Evolutionary conservation across 768 basidiomycete genomes (phyloP).

Genomic region (Glaciozyma martinii): DNA sequence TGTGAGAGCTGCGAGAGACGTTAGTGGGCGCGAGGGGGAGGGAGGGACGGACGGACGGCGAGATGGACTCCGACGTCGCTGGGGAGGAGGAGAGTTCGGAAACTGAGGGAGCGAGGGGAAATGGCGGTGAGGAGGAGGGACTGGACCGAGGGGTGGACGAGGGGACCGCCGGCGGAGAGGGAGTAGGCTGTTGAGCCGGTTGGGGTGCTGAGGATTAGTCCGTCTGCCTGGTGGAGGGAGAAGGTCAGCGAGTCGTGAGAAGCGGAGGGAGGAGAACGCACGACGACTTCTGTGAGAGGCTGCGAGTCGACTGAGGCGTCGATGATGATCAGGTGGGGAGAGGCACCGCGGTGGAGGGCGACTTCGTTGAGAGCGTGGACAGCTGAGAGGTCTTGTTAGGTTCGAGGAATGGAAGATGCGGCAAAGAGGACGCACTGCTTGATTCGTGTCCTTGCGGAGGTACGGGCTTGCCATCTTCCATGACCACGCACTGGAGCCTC

Average conservation of each 20-base stretch:
- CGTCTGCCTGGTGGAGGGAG: slow-evolving; percentile 1
- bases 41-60: slow-evolving; percentile 40
- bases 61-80: slow-evolving; percentile 40
- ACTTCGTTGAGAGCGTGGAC: slow-evolving; percentile 99
- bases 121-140: slow-evolving; percentile 92
- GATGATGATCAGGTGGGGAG: slow-evolving; percentile 83
- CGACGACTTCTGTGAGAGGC: slow-evolving; percentile 89
- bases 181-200: slow-evolving; percentile 97
- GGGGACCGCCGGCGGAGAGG: slow-evolving; percentile 87
- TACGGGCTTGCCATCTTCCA: slow-evolving; percentile 51
- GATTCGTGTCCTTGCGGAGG: background rate
- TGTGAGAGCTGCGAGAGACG: slow-evolving; percentile 45
- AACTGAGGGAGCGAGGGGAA: slow-evolving; percentile 82
- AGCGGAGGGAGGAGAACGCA: slow-evolving; percentile 35
- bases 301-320: slow-evolving; percentile 91
- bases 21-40: no score
- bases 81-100: slow-evolving; percentile 84
- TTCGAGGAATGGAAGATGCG: background rate
- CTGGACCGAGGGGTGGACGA: slow-evolving; percentile 84
- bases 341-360: slow-evolving; percentile 79
- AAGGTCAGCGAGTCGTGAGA: background rate
- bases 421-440: background rate
- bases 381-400: slow-evolving; percentile 4
- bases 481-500: slow-evolving; percentile 67
- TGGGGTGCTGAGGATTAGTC: slow-evolving; percentile 49